phyloP scores from a whole-genome alignment of 306 rosid species.

The Acacia acuminata region DNA sequence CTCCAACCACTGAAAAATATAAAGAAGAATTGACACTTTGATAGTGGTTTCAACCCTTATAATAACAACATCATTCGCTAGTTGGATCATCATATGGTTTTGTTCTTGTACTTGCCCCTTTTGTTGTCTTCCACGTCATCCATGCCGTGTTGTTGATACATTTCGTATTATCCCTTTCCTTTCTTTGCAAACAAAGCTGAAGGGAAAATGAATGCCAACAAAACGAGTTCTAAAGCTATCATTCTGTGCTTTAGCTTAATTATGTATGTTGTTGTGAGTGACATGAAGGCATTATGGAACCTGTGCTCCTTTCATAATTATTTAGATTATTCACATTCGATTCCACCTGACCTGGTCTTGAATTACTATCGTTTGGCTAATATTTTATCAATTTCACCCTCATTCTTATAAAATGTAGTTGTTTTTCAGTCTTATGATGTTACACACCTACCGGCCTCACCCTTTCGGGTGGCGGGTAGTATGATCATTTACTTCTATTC shows the following conservation, averaged over 20 bases:
- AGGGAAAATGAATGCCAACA: not conserved
- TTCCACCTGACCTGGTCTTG: too few relatives aligned
- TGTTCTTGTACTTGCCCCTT: not conserved
- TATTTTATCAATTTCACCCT: too few relatives aligned
- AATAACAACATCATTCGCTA: too few relatives aligned
- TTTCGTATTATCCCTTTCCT: conserved; percentile 25
- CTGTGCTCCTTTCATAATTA: too few relatives aligned
- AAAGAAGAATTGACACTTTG: conserved; percentile 31
- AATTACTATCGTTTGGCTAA: too few relatives aligned
- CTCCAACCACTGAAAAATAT: not conserved
- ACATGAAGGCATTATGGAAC: not conserved
- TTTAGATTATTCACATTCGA: too few relatives aligned
- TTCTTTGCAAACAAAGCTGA: conserved; percentile 1
- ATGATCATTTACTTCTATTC: too few relatives aligned
- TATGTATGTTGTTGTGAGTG: too few relatives aligned
- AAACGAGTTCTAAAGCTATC: not conserved
- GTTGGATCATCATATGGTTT: too few relatives aligned
- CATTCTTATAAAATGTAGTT: too few relatives aligned
- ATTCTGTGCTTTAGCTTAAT: not conserved
- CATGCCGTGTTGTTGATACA: not conserved
- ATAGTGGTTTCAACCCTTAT: too few relatives aligned
- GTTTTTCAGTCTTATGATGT: too few relatives aligned
- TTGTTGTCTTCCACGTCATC: conserved; percentile 14
- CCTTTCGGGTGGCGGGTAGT: fast-evolving
- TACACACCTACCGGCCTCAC: fast-evolving